Base-by-base conservation (phyloP, 352 stramenopile species). In the Pseudoperonospora humuli region DNA sequence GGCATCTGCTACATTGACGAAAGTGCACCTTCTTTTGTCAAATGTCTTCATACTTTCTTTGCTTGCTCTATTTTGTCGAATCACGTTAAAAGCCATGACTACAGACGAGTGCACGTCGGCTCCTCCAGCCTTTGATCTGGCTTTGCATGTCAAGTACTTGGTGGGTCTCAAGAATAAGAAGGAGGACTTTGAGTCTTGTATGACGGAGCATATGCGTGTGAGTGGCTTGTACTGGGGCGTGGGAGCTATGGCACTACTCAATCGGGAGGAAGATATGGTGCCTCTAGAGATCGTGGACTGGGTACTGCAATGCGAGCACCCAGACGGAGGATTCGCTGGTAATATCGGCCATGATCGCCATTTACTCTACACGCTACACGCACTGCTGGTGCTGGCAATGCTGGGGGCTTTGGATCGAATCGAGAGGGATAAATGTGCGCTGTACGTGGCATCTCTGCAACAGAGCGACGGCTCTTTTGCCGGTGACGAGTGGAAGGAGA, bases 141-240 rank as follows among this genome's bases (percentile, higher is more conserved):
- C 67, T 34, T 51, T 83, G 45, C 84, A 95, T 51, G 66, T 86
- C 20, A 69, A 80, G 52, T 94, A 94, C 61, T 64, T 95, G 8
- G 39, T 81, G 19, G 60, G 65, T 2, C 64, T 95, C 3, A 86
- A 84, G 52, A 74, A 88, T 53, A 86, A 94, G 52, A 93, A 87
- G 40, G 84, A 94, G 46, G 80, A 86, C 58, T 89, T 95, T 40
- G 76, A 95, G 62, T 95, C 86, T 4, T 86, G 86, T 53, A 88
- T 98, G 49, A 98, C 90, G 32, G 93, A 98, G 64, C 95, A 99
- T 67, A 86, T 99, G 53, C 86, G 94, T 34, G 86, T 99, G 74
- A 97, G 86, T 44, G 97, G 95, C 38, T 92, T 99, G 19, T 99
- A 99, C 70, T 99, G 97, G 97, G 96, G 88, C 17, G 75, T 99